Conservation (phyloP, 257 asterid genomes). For the Coffea eugenioides region DNA sequence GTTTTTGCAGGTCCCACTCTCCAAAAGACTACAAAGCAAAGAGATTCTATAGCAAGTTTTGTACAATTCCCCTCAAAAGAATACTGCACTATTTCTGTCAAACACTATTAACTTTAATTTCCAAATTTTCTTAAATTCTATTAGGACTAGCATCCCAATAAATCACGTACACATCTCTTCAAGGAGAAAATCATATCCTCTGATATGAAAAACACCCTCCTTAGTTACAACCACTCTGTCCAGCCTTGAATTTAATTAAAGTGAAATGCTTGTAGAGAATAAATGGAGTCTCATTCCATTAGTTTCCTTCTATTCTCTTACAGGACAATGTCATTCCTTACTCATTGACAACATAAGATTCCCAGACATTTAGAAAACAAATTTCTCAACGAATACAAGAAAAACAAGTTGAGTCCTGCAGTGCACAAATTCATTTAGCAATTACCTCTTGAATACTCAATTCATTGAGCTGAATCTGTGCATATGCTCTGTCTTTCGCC, state of each 20-base stretch:
- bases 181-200: background rate
- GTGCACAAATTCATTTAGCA: background rate
- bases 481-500: conserved; percentile 69
- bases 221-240: background rate
- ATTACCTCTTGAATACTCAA: conserved; percentile 63
- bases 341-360: background rate
- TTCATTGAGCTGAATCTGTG: conserved; percentile 64
- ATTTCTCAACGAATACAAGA: background rate
- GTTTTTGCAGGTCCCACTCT: background rate
- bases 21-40: background rate
- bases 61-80: background rate
- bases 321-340: background rate
- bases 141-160: background rate
- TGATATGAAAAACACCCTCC: background rate
- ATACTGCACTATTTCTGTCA: background rate
- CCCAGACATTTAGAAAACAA: background rate
- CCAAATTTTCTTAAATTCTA: background rate
- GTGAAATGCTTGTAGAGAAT: background rate
- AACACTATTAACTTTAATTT: background rate
- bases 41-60: background rate
- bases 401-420: background rate
- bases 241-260: background rate
- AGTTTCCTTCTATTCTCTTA: background rate
- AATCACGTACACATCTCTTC: background rate
- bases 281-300: background rate